phyloP scores from a whole-genome alignment of 495 filamentous ascomycete species.

The Parathielavia hyrcaniae region DNA sequence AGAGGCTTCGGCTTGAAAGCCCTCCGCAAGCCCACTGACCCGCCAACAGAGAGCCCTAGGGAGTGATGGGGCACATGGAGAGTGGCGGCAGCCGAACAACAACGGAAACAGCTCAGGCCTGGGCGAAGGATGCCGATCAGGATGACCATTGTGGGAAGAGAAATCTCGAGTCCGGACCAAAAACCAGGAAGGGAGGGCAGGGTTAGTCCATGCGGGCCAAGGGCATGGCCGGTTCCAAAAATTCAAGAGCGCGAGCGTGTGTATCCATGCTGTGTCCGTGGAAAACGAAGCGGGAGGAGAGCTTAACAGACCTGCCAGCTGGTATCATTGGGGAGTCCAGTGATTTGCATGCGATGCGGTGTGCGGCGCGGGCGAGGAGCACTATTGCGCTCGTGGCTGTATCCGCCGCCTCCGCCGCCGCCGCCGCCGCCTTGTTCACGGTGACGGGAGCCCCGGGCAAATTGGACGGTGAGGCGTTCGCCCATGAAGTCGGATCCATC shows the following conservation, averaged over 20 bases:
- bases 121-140: slow-evolving; percentile 10
- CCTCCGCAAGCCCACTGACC: neutral
- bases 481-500: slow-evolving; percentile 98
- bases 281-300: slow-evolving; percentile 50
- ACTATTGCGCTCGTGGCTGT: slow-evolving; percentile 62
- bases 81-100: slow-evolving; percentile 4
- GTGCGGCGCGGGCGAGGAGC: slow-evolving; percentile 91
- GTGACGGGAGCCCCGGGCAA: slow-evolving; percentile 88
- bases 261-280: slow-evolving; percentile 36
- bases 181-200: slow-evolving; percentile 17
- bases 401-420: slow-evolving; percentile 37
- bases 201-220: slow-evolving; percentile 12
- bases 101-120: slow-evolving; percentile 8
- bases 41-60: slow-evolving; percentile 22
- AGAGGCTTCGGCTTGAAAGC: slow-evolving; percentile 11
- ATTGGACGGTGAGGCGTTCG: slow-evolving; percentile 92
- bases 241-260: slow-evolving; percentile 29
- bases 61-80: slow-evolving; percentile 2
- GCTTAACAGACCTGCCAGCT: slow-evolving; percentile 98
- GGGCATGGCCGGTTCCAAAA: slow-evolving; percentile 23
- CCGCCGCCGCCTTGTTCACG: slow-evolving; percentile 50
- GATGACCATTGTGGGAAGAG: slow-evolving; percentile 8
- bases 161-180: slow-evolving; percentile 16
- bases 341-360: slow-evolving; percentile 91
- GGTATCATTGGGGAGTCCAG: slow-evolving; percentile 94